Evolutionary conservation across 495 filamentous ascomycete genomes (phyloP).

Genomic region (Podospora tetraspora): DNA sequence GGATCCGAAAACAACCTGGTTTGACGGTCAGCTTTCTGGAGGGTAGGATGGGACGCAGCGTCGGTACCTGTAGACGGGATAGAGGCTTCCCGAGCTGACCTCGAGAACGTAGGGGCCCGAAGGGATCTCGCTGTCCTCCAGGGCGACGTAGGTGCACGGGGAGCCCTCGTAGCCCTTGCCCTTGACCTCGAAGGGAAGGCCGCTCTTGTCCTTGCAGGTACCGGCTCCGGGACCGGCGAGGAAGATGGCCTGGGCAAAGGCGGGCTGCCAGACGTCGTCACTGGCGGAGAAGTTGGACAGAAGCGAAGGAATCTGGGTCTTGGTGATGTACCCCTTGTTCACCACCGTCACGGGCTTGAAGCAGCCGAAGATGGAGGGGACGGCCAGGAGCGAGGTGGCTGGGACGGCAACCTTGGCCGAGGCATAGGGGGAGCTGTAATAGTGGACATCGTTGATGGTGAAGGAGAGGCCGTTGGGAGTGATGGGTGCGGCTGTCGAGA

Average conservation of each 20-base stretch:
- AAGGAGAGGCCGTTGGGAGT: conserved; percentile 37
- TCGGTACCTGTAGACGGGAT: conserved; percentile 28
- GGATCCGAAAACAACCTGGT: conserved; percentile 28
- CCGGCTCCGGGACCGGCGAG: conserved; percentile 13
- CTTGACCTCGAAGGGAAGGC: conserved; percentile 4
- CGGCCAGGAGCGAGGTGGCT: neutral
- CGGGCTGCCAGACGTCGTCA: conserved; percentile 43
- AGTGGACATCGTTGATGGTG: conserved; percentile 38
- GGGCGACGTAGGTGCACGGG: conserved; percentile 20
- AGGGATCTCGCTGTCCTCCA: conserved; percentile 28
- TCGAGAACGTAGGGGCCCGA: conserved; percentile 48
- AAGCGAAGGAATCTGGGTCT: conserved; percentile 19
- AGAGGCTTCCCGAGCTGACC: conserved; percentile 32
- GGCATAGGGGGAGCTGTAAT: conserved; percentile 35
- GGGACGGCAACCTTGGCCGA: conserved; percentile 21
- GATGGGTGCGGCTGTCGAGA: conserved; percentile 16
- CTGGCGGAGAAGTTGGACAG: conserved; percentile 26
- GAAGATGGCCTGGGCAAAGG: conserved; percentile 32
- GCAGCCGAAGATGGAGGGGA: conserved; percentile 15
- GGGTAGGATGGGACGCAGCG: neutral
- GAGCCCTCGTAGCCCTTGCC: neutral
- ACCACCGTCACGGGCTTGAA: conserved; percentile 41
- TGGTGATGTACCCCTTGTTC: conserved; percentile 19
- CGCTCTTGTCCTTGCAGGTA: conserved; percentile 5
- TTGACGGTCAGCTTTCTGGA: neutral